Conservation (phyloP, 345 rosid species). For the Acer campestre region DNA sequence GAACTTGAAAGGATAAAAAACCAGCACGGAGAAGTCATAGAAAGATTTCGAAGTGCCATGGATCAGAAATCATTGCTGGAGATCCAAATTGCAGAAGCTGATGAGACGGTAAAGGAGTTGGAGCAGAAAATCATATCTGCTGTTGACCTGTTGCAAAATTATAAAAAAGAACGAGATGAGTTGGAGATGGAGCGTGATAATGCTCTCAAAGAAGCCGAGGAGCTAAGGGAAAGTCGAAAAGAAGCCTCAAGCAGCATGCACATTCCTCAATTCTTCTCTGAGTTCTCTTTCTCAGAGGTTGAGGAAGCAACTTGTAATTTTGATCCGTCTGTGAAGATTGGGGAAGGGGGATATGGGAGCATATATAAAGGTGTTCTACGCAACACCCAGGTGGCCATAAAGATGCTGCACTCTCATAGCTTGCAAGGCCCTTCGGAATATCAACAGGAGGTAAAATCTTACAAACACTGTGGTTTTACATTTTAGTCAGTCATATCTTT, state of each 20-base stretch:
- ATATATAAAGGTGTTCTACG: conserved; percentile 67
- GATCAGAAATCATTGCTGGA: conserved; percentile 51
- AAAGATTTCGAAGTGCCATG: conserved; percentile 48
- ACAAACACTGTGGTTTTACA: conserved; percentile 1
- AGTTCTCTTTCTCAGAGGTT: conserved; percentile 71
- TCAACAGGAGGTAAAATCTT: conserved; percentile 75
- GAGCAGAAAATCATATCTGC: conserved; percentile 82
- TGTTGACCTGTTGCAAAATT: conserved; percentile 66
- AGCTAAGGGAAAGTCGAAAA: conserved; percentile 55
- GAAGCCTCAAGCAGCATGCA: conserved; percentile 51
- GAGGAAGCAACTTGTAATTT: conserved; percentile 69
- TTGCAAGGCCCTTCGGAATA: conserved; percentile 84
- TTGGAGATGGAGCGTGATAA: conserved; percentile 71
- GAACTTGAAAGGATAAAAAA: conserved; percentile 51
- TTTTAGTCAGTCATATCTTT: neutral
- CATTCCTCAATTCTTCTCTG: conserved; percentile 58
- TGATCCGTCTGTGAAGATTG: conserved; percentile 71
- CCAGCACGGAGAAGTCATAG: conserved; percentile 46
- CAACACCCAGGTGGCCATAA: conserved; percentile 74
- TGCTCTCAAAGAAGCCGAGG: conserved; percentile 88
- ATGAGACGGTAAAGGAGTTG: conserved; percentile 52
- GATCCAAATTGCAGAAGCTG: conserved; percentile 59
- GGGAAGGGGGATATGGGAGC: conserved; percentile 95
- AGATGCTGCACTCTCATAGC: conserved; percentile 65
- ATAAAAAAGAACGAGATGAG: conserved; percentile 62